These are phyloP conservation scores for Ceratobasidium theobromae DNA, from an alignment of 1,284 basidiomycete genomes.

Conservation along the genomic window DNA sequence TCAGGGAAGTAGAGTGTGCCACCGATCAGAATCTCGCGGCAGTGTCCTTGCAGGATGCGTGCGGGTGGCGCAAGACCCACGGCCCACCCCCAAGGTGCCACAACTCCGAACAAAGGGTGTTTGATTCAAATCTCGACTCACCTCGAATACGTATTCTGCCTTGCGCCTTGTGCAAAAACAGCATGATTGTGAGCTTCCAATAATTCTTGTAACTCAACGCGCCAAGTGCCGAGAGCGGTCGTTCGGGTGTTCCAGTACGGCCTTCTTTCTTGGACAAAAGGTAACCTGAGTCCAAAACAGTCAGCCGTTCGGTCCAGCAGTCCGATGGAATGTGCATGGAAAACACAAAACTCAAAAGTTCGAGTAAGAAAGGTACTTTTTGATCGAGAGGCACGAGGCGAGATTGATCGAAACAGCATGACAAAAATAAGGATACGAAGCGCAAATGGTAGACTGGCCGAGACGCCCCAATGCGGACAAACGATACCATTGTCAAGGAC, in stretches of 20 bases:
- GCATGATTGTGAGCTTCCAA: conserved; percentile 91
- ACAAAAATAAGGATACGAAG: conserved; percentile 6
- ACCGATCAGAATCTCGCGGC: too few species aligned
- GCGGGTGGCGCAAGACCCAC: too few species aligned
- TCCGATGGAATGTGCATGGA: conserved; percentile 2
- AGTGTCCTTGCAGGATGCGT: too few species aligned
- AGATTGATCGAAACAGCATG: conserved; percentile 19
- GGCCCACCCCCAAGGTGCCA: not conserved
- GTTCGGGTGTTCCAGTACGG: conserved; percentile 85
- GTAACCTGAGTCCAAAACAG: conserved; percentile 65
- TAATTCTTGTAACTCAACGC: conserved; percentile 92
- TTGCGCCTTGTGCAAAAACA: conserved; percentile 68
- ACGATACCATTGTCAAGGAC: not conserved
- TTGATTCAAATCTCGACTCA: conserved; percentile 45
- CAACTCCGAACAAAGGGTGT: not conserved
- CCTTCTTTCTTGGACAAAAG: conserved; percentile 94
- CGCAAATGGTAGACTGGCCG: not conserved
- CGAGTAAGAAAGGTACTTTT: not conserved
- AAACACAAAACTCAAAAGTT: not conserved
- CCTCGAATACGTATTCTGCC: conserved; percentile 71
- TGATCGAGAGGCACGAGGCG: not conserved
- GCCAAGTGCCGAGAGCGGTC: conserved; percentile 87
- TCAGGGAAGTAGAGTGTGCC: not conserved
- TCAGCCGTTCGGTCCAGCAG: conserved; percentile 16
- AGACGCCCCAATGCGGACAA: not conserved